These are phyloP conservation scores for Naganishia friedmannii DNA, from an alignment of 768 basidiomycete species.

Conservation along the genomic window DNA sequence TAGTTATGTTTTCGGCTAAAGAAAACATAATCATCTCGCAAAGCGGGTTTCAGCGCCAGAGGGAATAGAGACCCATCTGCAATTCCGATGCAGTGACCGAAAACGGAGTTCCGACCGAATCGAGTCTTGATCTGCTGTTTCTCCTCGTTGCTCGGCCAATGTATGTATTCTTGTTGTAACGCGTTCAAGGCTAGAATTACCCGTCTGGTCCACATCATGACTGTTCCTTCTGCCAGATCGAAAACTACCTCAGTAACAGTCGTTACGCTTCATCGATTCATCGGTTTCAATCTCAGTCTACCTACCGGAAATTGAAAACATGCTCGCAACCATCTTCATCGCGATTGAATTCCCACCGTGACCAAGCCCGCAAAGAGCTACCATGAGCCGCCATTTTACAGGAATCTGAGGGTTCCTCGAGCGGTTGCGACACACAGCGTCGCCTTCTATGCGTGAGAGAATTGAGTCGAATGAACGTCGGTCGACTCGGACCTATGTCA, in stretches of 20 bases:
- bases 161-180: not conserved
- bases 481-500: not conserved
- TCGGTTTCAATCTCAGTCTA: not conserved
- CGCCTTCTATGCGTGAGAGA: not conserved
- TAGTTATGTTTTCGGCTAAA: not conserved
- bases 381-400: not conserved
- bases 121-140: not conserved
- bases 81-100: not conserved
- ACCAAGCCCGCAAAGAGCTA: not conserved
- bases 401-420: not conserved
- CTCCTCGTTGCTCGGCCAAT: not conserved
- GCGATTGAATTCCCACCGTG: not conserved
- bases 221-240: not conserved
- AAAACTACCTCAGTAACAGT: too few species aligned
- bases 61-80: not conserved
- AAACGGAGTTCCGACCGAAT: not conserved
- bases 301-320: constrained; percentile 5
- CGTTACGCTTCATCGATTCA: too few species aligned
- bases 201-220: not conserved
- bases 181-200: not conserved
- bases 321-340: not conserved
- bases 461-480: not conserved
- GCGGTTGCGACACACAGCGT: not conserved
- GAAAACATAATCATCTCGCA: not conserved
- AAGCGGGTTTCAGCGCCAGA: not conserved